A percentile compares a stretch with the other conserved stretches of the same genome.
phyloP scores from a whole-genome alignment of 2,329 filamentous ascomycete species.

The Paecilomyces dactylethromorphus region DNA sequence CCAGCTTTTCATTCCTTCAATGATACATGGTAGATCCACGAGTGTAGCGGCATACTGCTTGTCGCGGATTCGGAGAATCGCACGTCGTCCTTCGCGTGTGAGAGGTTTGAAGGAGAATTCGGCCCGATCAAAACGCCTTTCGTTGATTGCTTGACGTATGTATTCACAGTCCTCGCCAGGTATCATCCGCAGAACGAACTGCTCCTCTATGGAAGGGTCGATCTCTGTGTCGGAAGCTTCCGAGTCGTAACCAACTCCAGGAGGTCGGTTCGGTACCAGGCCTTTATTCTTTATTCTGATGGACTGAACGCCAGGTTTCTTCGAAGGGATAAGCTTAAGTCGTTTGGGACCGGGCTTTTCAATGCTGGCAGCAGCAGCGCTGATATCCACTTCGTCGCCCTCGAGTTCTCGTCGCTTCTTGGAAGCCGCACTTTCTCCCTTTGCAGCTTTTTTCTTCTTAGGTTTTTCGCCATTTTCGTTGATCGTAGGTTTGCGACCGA shows the following conservation, averaged over 20 bases:
- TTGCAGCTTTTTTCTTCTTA: constrained; percentile 28
- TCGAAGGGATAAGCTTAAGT: constrained; percentile 32
- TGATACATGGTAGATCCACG: constrained; percentile 78
- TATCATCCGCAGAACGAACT: constrained; percentile 82
- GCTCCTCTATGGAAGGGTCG: constrained; percentile 83
- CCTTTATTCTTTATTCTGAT: constrained; percentile 61
- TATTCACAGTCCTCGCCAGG: constrained; percentile 83
- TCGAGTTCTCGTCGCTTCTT: constrained; percentile 33
- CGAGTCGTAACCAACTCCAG: constrained; percentile 91
- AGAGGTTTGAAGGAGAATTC: constrained; percentile 79
- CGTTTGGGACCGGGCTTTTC: constrained; percentile 26
- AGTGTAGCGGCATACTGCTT: constrained; percentile 69
- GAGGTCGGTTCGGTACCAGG: constrained; percentile 60
- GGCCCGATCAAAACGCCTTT: constrained; percentile 71
- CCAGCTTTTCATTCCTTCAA: constrained; percentile 91
- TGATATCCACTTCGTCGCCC: constrained; percentile 17
- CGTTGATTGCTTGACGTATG: constrained; percentile 66
- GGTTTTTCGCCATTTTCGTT: constrained; percentile 12
- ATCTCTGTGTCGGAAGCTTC: constrained; percentile 85
- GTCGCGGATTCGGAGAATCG: constrained; percentile 62
- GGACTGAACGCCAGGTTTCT: constrained; percentile 33
- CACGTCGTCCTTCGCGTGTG: constrained; percentile 60
- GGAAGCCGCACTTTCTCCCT: constrained; percentile 9
- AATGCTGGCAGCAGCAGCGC: constrained; percentile 8
- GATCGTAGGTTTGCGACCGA: constrained; percentile 21